A percentile compares a stretch with the other conserved stretches of the same genome.
phyloP scores from a whole-genome alignment of 768 basidiomycete genomes.

The Termitomyces sp. region DNA sequence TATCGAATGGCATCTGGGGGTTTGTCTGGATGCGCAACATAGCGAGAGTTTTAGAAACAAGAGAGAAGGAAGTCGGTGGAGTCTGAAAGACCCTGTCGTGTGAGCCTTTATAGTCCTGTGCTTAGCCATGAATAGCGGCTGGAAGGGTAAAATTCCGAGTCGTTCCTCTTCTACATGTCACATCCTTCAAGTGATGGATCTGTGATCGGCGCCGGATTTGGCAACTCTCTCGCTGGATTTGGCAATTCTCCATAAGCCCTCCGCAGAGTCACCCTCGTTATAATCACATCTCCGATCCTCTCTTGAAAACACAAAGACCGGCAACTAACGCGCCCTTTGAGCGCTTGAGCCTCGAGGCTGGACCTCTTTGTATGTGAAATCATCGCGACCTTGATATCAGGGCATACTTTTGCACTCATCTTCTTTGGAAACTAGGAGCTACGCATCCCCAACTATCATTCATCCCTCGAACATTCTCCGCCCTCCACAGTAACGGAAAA shows the following conservation, averaged over 20 bases:
- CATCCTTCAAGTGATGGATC: conserved; percentile 18
- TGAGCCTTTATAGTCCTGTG: conserved; percentile 16
- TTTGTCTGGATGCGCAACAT: conserved; percentile 12
- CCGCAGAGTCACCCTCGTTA: conserved; percentile 23
- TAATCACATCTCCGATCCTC: conserved; percentile 21
- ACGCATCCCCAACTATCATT: conserved; percentile 1
- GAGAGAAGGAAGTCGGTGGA: background rate
- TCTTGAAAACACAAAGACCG: conserved; percentile 6
- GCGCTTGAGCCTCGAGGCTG: conserved; percentile 3
- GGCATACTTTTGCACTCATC: background rate
- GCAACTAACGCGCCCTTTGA: background rate
- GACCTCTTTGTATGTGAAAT: background rate
- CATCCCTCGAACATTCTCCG: conserved; percentile 10
- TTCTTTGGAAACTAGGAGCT: background rate
- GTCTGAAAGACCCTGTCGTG: background rate
- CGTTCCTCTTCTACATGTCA: conserved; percentile 19
- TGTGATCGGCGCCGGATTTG: conserved; percentile 10
- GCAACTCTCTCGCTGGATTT: conserved; percentile 2
- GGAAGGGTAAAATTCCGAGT: conserved; percentile 11
- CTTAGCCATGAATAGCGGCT: conserved; percentile 18
- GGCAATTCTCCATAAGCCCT: conserved; percentile 1
- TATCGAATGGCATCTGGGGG: conserved; percentile 4
- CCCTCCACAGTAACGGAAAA: conserved; percentile 6
- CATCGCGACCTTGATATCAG: background rate
- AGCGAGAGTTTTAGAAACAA: background rate